Base-by-base conservation (phyloP, 306 rosid species). In the Begonia masoniana region DNA sequence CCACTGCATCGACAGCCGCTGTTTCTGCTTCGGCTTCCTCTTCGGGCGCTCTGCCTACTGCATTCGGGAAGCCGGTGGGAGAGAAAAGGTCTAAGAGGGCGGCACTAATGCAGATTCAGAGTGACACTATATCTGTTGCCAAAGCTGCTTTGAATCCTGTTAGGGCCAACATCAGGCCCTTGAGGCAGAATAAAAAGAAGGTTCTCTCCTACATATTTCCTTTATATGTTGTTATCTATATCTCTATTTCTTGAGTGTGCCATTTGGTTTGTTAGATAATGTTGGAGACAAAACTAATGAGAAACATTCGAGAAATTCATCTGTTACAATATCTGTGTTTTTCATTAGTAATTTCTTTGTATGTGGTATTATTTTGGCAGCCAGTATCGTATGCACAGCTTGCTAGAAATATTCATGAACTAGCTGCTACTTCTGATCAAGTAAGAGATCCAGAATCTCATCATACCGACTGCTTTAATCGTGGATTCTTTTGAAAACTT, bases 361-460 rank as follows among this genome's bases (percentile, higher is more conserved):
- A 5, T 4, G 8, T 31, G 63, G 39, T 19, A 17, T 35, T 21
- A 23, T 50, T 46, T 63, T 71, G 70, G 73, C 83, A 82, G 97
- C 97, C 99, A 50, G 96, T 91, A 78, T 91, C 96, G 4, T 91
- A 91, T 66, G 76, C 99, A 23, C 96, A 91, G 63, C 91, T 86
- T 12, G 99, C 99, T 0, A 75, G 99, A 68, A 86, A 94, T 67
- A 91, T 91, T 26, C 99, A 91, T 54, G 99, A 91, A 63, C 67
- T 91, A 39, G 94, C 99, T 73, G 99, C 99, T 43, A 31, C 94
- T 16, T 83, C 88, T 54, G 99, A 91, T 72, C 96, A 91, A 79
- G 97, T 89, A 59, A 66, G 39, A 31, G 39, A 6, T 31, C 39
- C 7, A 31, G 39, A 0, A 31, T 31, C 39, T 7, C 39, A 31